Percentiles rank a stretch among this genome's conserved stretches.
phyloP scores from a whole-genome alignment of 2,329 filamentous ascomycete genomes.

The Aspergillus ochraceoroseus region DNA sequence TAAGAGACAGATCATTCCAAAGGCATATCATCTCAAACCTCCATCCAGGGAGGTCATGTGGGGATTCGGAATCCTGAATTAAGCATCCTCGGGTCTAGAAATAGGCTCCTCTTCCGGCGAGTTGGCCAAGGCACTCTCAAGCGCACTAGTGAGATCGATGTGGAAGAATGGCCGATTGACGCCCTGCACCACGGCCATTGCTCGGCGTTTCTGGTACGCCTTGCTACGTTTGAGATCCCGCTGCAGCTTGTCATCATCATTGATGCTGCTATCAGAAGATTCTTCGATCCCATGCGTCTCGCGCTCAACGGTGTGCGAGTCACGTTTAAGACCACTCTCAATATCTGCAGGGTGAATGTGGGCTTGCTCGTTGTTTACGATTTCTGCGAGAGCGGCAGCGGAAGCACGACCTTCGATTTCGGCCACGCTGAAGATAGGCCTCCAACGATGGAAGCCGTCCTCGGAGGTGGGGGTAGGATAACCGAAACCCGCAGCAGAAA shows the following conservation, averaged over 20 bases:
- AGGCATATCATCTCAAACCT: slow-evolving; percentile 6
- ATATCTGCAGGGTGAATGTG: slow-evolving; percentile 24
- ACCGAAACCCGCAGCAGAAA: slow-evolving; percentile 83
- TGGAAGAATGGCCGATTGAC: slow-evolving; percentile 90
- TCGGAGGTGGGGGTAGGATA: slow-evolving; percentile 60
- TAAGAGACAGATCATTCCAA: neutral
- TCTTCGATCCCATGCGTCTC: slow-evolving; percentile 31
- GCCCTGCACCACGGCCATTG: slow-evolving; percentile 69
- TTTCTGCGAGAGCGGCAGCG: slow-evolving; percentile 64
- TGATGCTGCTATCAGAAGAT: slow-evolving; percentile 28
- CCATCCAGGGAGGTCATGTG: slow-evolving; percentile 19
- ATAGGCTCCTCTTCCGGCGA: slow-evolving; percentile 47
- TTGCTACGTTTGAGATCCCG: slow-evolving; percentile 48
- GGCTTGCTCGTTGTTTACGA: slow-evolving; percentile 55
- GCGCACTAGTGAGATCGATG: slow-evolving; percentile 79
- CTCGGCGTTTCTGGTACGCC: slow-evolving; percentile 39
- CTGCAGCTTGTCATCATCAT: slow-evolving; percentile 38
- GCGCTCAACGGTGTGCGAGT: slow-evolving; percentile 30
- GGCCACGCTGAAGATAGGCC: slow-evolving; percentile 90
- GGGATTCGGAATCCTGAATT: neutral
- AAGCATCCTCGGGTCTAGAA: slow-evolving; percentile 1
- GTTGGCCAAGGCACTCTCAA: slow-evolving; percentile 82
- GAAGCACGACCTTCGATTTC: slow-evolving; percentile 70
- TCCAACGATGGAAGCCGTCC: slow-evolving; percentile 66
- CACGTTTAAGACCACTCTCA: slow-evolving; percentile 32